Percentiles rank a stretch among this genome's conserved stretches.
phyloP scores from a whole-genome alignment of 192 early-diverging fungal species.

The Backusella parvicylindrica region DNA sequence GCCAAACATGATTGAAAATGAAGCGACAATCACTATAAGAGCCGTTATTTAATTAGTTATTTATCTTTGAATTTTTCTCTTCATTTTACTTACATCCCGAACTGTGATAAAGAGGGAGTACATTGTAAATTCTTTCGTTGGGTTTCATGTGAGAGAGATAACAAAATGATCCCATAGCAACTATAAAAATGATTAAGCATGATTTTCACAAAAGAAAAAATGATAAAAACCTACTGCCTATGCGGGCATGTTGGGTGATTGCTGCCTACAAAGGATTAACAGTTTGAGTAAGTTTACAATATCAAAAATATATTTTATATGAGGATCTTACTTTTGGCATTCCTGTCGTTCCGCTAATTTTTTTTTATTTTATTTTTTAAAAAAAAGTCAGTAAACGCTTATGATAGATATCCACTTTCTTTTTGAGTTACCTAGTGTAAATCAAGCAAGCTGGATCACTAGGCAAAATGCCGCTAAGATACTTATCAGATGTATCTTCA shows the following conservation, averaged over 20 bases:
- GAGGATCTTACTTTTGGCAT: constrained; percentile 52
- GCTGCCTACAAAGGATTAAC: constrained; percentile 31
- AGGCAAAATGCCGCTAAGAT: constrained; percentile 11
- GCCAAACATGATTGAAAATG: constrained; percentile 13
- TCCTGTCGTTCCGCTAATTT: constrained; percentile 55
- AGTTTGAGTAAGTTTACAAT: constrained; percentile 7
- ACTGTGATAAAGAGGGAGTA: constrained; percentile 63
- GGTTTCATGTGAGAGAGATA: constrained; percentile 11
- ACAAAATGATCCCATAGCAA: constrained; percentile 17
- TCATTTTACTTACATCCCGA: constrained; percentile 44
- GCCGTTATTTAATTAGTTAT: neutral
- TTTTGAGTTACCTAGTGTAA: constrained; percentile 18
- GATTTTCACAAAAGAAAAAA: neutral
- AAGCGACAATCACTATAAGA: constrained; percentile 27
- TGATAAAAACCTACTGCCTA: constrained; percentile 24
- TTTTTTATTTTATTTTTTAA: too few species aligned
- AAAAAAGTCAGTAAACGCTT: neutral
- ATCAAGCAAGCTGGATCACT: constrained; percentile 37
- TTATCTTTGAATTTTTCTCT: neutral
- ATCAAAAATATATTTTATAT: constrained; percentile 36
- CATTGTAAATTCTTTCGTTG: constrained; percentile 50
- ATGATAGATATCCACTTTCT: neutral
- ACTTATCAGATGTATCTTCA: constrained; percentile 16
- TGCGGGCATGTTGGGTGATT: constrained; percentile 41
- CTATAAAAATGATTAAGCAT: constrained; percentile 13